Evolutionary conservation across 2,329 filamentous ascomycete genomes (phyloP).

Genomic region (Trichoderma guizhouense): DNA sequence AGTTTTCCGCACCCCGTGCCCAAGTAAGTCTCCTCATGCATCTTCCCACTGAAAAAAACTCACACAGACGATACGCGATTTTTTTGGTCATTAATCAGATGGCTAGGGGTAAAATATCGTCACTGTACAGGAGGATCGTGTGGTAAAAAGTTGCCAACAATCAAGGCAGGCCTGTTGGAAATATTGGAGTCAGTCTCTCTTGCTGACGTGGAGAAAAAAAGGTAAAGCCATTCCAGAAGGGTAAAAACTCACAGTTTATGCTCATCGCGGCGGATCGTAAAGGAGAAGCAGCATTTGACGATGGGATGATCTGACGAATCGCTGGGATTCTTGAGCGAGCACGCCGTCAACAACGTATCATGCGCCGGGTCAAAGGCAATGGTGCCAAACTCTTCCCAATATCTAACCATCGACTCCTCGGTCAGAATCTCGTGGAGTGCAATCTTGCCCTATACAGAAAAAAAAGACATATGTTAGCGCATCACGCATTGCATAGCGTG

Average conservation of each 20-base stretch:
- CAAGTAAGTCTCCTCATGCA: not conserved
- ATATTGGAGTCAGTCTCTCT: constrained; percentile 1
- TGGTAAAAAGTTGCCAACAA: constrained; percentile 94
- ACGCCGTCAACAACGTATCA: constrained; percentile 92
- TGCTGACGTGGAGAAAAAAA: not conserved
- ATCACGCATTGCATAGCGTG: not conserved
- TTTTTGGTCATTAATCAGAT: not conserved
- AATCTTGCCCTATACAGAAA: constrained; percentile 69
- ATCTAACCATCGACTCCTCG: constrained; percentile 90
- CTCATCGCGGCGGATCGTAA: constrained; percentile 90
- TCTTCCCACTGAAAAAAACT: not conserved
- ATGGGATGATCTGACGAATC: constrained; percentile 65
- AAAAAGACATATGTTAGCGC: not conserved
- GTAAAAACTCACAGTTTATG: constrained; percentile 81
- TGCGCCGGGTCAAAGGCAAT: constrained; percentile 94
- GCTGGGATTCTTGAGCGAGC: constrained; percentile 80
- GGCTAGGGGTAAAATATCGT: not conserved
- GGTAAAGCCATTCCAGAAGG: not conserved
- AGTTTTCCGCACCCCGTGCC: not conserved
- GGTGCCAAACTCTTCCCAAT: constrained; percentile 98
- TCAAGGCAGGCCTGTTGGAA: constrained; percentile 76
- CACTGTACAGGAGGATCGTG: constrained; percentile 57
- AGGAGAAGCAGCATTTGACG: constrained; percentile 94
- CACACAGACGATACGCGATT: not conserved
- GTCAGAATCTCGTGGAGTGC: constrained; percentile 94